Base-by-base conservation (phyloP, 768 basidiomycete genomes). In the Tubosaeta sp. region DNA sequence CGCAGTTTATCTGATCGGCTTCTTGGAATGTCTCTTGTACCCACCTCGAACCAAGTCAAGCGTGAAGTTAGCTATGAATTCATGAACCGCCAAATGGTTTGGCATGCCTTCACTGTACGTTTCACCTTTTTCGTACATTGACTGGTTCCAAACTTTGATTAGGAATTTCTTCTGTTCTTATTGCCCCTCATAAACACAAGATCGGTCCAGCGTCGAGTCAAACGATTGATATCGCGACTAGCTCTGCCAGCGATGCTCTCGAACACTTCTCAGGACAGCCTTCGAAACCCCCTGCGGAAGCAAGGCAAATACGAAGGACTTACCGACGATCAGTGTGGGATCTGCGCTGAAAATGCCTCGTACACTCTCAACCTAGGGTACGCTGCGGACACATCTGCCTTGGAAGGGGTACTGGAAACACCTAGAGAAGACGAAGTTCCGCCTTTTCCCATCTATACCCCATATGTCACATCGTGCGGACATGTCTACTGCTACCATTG, bases 1-100 rank as follows among this genome's bases (percentile, higher is more conserved):
- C 87, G 94, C 1, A 88, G 92, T 24, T 65, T 94, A 24, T 73
- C 84, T 12, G 92, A 95, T 64, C 76, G 96, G 42, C 55, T 96
- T 19, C 73, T 97, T 14, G 69, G 74, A 22, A 79, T 99, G 75
- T 75, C 76, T 27, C 80, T 97, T 3, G 78, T 85, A 1, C 87
- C 94, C 4, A 76, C 87, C 0, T 80, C 83, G 29, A 72, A 77
- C 36, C 78, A 86, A 30, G 77, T 84, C 31, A 83, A 81, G 54
- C 82, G 89, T 16, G 86, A 94, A 59, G 89, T 98, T 45, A 95
- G 90, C 62, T 99, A 96, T 69, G 96, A 98, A 63, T 98, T 94
- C 62, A 95, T 98, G 91, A 97, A 98, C 61, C 88, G 96, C 58
- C 95, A 98, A 68, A 90, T 99, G 80, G 96, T 99, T 48, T 99